Conservation (phyloP, 768 basidiomycete species). For the Leccinum variicolor region DNA sequence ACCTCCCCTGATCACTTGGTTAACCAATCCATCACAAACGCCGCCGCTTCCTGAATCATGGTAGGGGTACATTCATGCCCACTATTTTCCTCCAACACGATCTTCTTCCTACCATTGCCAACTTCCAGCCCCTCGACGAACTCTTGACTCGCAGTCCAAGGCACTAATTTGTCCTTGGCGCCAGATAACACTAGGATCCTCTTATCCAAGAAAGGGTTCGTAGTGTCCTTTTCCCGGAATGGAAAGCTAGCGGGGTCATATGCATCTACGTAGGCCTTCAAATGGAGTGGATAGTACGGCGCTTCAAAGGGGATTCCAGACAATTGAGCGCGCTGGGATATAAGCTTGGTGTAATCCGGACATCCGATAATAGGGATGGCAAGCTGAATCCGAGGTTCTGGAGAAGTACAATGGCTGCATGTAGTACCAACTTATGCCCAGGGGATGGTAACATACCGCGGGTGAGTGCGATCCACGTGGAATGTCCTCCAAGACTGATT, state of each 20-base stretch:
- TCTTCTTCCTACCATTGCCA: conserved; percentile 55
- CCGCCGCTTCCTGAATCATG: conserved; percentile 52
- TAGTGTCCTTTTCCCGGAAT: conserved; percentile 34
- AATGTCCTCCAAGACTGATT: conserved; percentile 81
- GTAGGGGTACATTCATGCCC: conserved; percentile 60
- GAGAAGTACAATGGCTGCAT: not conserved
- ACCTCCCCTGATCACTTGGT: conserved; percentile 5
- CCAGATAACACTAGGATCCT: conserved; percentile 73
- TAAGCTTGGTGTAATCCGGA: conserved; percentile 61
- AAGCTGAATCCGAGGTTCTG: conserved; percentile 44
- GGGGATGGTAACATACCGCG: conserved; percentile 31
- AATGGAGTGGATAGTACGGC: conserved; percentile 55
- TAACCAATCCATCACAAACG: conserved; percentile 28
- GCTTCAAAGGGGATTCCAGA: conserved; percentile 42
- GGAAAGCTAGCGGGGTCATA: conserved; percentile 45
- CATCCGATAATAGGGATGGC: conserved; percentile 64
- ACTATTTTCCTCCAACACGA: conserved; percentile 49
- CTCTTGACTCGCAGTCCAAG: conserved; percentile 51
- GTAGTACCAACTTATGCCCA: not conserved
- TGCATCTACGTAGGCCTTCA: conserved; percentile 44
- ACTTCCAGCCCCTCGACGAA: conserved; percentile 58
- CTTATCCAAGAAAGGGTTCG: conserved; percentile 68
- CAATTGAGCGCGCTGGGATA: conserved; percentile 51
- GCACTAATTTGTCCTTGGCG: conserved; percentile 60
- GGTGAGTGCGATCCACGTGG: conserved; percentile 68